phyloP scores from a whole-genome alignment of 495 filamentous ascomycete genomes.

The Tirmania nivea region DNA sequence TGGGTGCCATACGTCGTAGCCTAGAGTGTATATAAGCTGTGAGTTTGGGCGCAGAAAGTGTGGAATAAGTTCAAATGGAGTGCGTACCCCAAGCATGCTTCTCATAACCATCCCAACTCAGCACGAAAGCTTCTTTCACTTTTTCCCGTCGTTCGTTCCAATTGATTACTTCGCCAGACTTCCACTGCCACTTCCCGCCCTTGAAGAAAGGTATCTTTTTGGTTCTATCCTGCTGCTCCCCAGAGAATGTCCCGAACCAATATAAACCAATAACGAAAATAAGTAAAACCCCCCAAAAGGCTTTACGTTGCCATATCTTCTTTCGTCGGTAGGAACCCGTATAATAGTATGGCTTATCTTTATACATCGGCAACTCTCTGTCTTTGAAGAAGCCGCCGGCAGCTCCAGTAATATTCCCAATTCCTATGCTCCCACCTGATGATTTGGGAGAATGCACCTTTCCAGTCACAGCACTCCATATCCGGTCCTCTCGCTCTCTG shows the following conservation, averaged over 20 bases:
- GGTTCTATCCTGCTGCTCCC: conserved; percentile 11
- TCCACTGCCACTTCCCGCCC: conserved; percentile 25
- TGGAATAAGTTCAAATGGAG: background rate
- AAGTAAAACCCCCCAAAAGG: conserved; percentile 28
- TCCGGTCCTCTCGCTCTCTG: conserved; percentile 42
- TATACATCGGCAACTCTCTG: conserved; percentile 76
- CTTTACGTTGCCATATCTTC: conserved; percentile 31
- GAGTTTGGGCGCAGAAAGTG: background rate
- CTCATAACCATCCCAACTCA: conserved; percentile 86
- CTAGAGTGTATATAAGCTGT: conserved; percentile 23
- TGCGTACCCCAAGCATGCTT: conserved; percentile 76
- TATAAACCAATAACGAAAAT: conserved; percentile 33
- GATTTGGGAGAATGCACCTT: background rate
- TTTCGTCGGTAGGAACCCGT: conserved; percentile 29
- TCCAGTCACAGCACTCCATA: conserved; percentile 34
- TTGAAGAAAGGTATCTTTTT: background rate
- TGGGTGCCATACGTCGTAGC: conserved; percentile 69
- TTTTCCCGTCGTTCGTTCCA: conserved; percentile 60
- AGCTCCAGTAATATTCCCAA: conserved; percentile 26
- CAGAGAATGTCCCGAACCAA: conserved; percentile 31
- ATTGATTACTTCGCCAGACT: conserved; percentile 25
- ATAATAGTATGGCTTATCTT: conserved; percentile 83
- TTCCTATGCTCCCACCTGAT: conserved; percentile 21
- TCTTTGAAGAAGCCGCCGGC: conserved; percentile 33
- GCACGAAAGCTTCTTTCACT: conserved; percentile 72